Conservation (phyloP, 306 rosid genomes). For the Macrotyloma uniflorum region DNA sequence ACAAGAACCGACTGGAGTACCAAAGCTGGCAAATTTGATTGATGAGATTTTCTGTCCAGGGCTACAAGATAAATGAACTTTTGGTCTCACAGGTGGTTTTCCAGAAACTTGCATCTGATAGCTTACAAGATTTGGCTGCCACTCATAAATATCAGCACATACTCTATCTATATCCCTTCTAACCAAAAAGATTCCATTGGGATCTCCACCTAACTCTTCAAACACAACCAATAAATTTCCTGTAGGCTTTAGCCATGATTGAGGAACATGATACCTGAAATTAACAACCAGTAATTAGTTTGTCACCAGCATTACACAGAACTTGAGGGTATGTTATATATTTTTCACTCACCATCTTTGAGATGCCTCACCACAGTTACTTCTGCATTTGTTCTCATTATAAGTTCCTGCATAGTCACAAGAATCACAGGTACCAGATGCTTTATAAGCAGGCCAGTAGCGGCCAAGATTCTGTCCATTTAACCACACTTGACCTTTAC, state of each 20-base stretch:
- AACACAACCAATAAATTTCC: slow-evolving; percentile 91
- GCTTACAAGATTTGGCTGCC: slow-evolving; percentile 88
- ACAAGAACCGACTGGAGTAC: slow-evolving; percentile 84
- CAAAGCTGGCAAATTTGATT: slow-evolving; percentile 94
- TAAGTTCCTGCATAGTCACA: slow-evolving; percentile 86
- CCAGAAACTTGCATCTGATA: slow-evolving; percentile 85
- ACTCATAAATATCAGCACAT: slow-evolving; percentile 89
- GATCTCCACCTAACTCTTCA: slow-evolving; percentile 95
- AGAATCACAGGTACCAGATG: slow-evolving; percentile 69
- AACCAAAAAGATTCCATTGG: slow-evolving; percentile 78
- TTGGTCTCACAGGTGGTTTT: slow-evolving; percentile 80
- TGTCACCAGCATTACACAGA: neutral
- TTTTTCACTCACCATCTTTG: slow-evolving; percentile 93
- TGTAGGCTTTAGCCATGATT: slow-evolving; percentile 86
- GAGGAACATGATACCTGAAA: slow-evolving; percentile 97
- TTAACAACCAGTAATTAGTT: slow-evolving; percentile 36
- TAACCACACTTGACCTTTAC: slow-evolving; percentile 95
- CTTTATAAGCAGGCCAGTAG: slow-evolving; percentile 95
- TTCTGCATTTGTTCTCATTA: slow-evolving; percentile 74
- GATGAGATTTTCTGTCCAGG: slow-evolving; percentile 85
- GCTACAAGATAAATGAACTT: slow-evolving; percentile 83
- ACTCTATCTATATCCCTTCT: slow-evolving; percentile 81
- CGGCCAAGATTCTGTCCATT: slow-evolving; percentile 89
- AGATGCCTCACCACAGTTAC: slow-evolving; percentile 89
- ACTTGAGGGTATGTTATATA: neutral